These are phyloP conservation scores for Macrophomina phaseolina DNA, from an alignment of 2,329 filamentous ascomycete species.

Conservation along the genomic window DNA sequence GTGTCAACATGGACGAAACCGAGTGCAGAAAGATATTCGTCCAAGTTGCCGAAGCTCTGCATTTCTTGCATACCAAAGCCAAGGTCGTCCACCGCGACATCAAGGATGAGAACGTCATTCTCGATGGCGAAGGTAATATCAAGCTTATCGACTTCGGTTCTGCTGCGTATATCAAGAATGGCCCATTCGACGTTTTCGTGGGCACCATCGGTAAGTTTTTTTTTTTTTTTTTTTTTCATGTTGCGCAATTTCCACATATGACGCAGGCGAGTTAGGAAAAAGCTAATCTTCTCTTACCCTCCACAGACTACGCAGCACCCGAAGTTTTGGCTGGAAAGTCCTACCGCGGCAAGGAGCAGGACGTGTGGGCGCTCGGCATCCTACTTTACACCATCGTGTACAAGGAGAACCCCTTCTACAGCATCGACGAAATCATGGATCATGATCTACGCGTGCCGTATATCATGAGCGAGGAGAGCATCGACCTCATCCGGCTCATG, in stretches of 20 bases:
- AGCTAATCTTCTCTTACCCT: not conserved
- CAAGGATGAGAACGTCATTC: slow-evolving; percentile 97
- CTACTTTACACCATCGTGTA: slow-evolving; percentile 98
- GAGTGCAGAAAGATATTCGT: slow-evolving; percentile 95
- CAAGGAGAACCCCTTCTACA: slow-evolving; percentile 99
- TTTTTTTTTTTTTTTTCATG: not conserved
- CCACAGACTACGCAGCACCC: slow-evolving; percentile 92
- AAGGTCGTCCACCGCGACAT: slow-evolving; percentile 96
- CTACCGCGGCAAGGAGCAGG: slow-evolving; percentile 95
- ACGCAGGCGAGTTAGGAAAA: too few species aligned
- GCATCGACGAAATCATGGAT: slow-evolving; percentile 98
- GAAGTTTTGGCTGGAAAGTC: slow-evolving; percentile 92
- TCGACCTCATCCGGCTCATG: slow-evolving; percentile 90
- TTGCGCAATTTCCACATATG: too few species aligned
- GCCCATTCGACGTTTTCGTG: slow-evolving; percentile 98
- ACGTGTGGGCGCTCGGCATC: slow-evolving; percentile 97
- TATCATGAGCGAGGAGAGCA: slow-evolving; percentile 86
- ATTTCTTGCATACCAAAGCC: slow-evolving; percentile 89
- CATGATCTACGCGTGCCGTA: slow-evolving; percentile 91
- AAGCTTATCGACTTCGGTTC: slow-evolving; percentile 99
- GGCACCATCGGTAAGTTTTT: slow-evolving; percentile 84
- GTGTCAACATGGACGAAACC: slow-evolving; percentile 92
- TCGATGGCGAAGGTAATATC: slow-evolving; percentile 93
- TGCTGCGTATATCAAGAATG: slow-evolving; percentile 97
- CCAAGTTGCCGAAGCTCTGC: slow-evolving; percentile 86